Conservation (phyloP, 1,284 basidiomycete genomes). For the Rhodotorula sp. region DNA sequence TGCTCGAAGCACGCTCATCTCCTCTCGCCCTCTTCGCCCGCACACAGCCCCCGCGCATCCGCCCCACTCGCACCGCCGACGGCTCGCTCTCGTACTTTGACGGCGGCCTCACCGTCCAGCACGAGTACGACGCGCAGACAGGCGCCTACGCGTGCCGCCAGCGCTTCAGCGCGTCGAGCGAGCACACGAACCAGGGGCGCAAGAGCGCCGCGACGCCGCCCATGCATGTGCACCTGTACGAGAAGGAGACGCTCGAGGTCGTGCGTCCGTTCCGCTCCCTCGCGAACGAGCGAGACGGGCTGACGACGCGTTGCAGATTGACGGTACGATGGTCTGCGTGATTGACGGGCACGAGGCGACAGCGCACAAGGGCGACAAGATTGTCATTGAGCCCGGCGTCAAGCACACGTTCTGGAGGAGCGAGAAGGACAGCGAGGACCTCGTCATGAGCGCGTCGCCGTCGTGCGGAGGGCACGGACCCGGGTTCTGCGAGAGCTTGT, state of each 20-base stretch:
- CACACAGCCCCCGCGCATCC: background rate
- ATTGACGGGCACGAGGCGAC: background rate
- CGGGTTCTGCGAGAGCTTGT: background rate
- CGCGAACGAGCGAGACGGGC: background rate
- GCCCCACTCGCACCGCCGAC: background rate
- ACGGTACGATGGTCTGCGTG: background rate
- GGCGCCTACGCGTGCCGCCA: background rate
- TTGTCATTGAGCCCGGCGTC: background rate
- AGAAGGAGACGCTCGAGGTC: slow-evolving; percentile 1
- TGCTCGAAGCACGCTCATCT: background rate
- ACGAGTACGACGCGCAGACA: background rate
- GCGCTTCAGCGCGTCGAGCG: background rate
- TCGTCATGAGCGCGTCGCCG: background rate
- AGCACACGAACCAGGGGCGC: background rate
- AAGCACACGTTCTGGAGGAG: slow-evolving; percentile 1
- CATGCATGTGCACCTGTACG: background rate
- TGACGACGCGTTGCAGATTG: background rate
- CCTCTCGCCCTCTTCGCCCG: background rate
- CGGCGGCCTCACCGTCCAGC: background rate
- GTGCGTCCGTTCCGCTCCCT: background rate
- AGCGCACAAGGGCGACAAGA: background rate
- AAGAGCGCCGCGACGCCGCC: background rate
- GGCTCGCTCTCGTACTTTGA: background rate
- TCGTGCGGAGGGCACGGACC: background rate
- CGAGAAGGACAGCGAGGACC: background rate